Conservation (phyloP, 1,284 basidiomycete species). For the Rugosomyces carneus region DNA sequence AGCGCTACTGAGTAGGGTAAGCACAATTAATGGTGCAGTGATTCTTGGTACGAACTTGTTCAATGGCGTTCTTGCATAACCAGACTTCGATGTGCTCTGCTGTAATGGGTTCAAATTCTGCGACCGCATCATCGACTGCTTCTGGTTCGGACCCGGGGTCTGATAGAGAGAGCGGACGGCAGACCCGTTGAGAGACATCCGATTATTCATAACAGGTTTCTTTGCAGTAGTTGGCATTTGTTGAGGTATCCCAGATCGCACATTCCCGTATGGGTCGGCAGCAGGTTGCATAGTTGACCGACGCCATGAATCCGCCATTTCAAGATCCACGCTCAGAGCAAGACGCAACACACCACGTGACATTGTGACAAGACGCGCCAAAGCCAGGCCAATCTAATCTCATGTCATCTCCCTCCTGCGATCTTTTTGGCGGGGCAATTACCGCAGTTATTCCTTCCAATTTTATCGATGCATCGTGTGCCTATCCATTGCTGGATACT, state of each 20-base stretch:
- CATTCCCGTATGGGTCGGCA: slow-evolving; percentile 43
- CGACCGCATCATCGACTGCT: slow-evolving; percentile 61
- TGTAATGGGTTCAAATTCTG: slow-evolving; percentile 62
- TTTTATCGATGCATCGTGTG: slow-evolving; percentile 86
- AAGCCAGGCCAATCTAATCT: slow-evolving; percentile 4
- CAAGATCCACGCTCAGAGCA: slow-evolving; percentile 1
- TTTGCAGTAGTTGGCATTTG: slow-evolving; percentile 57
- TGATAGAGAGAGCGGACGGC: slow-evolving; percentile 52
- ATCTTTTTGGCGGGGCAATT: slow-evolving; percentile 82
- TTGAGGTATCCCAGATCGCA: slow-evolving; percentile 44
- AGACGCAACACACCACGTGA: slow-evolving; percentile 17
- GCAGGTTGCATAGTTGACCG: slow-evolving; percentile 54
- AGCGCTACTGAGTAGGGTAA: slow-evolving; percentile 35
- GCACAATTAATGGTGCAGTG: neutral
- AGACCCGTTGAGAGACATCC: slow-evolving; percentile 68
- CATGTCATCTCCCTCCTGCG: slow-evolving; percentile 17
- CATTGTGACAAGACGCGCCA: slow-evolving; percentile 9
- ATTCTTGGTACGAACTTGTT: slow-evolving; percentile 45
- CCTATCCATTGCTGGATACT: slow-evolving; percentile 4
- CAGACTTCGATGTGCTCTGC: slow-evolving; percentile 62
- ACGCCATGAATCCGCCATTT: slow-evolving; percentile 39
- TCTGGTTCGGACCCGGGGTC: slow-evolving; percentile 43
- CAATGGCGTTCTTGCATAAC: slow-evolving; percentile 69
- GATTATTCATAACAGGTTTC: slow-evolving; percentile 45
- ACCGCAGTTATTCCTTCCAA: slow-evolving; percentile 48